Percentiles rank a stretch among this genome's conserved stretches.
phyloP scores from a whole-genome alignment of 352 stramenopile genomes.

The Globisporangium yorkense region DNA sequence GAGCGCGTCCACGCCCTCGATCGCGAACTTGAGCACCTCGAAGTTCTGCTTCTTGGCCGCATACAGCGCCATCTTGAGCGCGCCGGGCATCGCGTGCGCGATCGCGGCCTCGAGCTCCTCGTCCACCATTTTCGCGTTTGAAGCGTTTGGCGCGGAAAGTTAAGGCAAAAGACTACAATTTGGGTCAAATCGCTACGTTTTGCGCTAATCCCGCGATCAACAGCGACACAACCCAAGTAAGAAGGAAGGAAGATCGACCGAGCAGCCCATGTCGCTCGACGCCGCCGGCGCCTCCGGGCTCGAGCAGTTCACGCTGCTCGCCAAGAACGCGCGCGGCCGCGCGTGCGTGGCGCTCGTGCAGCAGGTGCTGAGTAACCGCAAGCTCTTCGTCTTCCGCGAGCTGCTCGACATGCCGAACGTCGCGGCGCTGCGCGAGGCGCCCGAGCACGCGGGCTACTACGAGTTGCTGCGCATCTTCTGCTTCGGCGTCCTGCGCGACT shows the following conservation, averaged over 20 bases:
- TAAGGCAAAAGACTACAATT: background rate
- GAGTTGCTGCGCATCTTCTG: constrained; percentile 87
- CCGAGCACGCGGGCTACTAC: constrained; percentile 70
- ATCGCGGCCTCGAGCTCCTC: constrained; percentile 55
- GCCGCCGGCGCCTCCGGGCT: constrained; percentile 59
- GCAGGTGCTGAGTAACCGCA: constrained; percentile 89
- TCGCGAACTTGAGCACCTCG: constrained; percentile 67
- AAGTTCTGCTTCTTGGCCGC: constrained; percentile 66
- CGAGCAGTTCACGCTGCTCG: constrained; percentile 92
- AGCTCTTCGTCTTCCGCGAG: constrained; percentile 92
- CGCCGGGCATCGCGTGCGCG: constrained; percentile 49
- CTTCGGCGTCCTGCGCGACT: constrained; percentile 86
- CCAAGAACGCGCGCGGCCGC: constrained; percentile 84
- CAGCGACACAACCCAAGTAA: background rate
- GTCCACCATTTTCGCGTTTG: constrained; percentile 23
- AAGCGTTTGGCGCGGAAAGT: background rate
- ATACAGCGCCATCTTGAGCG: constrained; percentile 75
- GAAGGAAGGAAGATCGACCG: constrained; percentile 2
- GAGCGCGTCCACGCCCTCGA: constrained; percentile 64
- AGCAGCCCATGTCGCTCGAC: constrained; percentile 56
- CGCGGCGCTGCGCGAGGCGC: constrained; percentile 60
- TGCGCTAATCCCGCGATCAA: background rate
- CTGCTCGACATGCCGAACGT: constrained; percentile 90
- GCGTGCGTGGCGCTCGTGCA: constrained; percentile 92
- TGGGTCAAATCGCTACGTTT: background rate